Evolutionary conservation across 2,329 filamentous ascomycete species (phyloP).

Genomic region (Alternaria solani): DNA sequence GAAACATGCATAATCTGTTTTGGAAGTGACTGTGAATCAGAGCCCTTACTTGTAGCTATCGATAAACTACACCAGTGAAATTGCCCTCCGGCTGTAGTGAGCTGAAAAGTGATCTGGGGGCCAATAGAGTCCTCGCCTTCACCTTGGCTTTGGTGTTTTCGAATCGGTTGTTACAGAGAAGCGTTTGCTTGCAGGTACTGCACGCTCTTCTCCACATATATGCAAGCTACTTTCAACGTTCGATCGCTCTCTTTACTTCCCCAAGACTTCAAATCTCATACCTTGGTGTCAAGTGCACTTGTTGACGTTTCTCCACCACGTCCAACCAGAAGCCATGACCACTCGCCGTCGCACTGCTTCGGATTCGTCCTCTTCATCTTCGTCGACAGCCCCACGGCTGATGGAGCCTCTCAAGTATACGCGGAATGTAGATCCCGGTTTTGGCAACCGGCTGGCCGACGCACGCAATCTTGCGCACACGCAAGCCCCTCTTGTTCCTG

Average conservation of each 20-base stretch:
- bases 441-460: constrained; percentile 15
- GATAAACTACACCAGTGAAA: neutral
- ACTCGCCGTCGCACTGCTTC: neutral
- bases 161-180: no score
- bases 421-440: neutral
- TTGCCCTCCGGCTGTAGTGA: neutral
- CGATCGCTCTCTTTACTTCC: neutral
- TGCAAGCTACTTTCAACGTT: neutral
- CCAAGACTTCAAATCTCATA: neutral
- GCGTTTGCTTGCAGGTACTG: no score
- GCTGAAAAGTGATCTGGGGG: neutral
- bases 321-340: neutral
- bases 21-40: neutral
- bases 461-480: constrained; percentile 14
- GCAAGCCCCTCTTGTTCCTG: constrained; percentile 1
- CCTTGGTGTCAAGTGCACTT: neutral
- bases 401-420: neutral
- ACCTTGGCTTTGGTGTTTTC: neutral
- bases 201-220: neutral
- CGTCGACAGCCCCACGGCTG: neutral
- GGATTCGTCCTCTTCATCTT: neutral
- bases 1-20: neutral
- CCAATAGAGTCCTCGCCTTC: neutral
- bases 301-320: neutral
- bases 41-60: neutral